Evolutionary conservation across 257 asterid genomes (phyloP), one percentile per base, ranked within the genome.

Genomic region (Plectranthus barbatus): DNA sequence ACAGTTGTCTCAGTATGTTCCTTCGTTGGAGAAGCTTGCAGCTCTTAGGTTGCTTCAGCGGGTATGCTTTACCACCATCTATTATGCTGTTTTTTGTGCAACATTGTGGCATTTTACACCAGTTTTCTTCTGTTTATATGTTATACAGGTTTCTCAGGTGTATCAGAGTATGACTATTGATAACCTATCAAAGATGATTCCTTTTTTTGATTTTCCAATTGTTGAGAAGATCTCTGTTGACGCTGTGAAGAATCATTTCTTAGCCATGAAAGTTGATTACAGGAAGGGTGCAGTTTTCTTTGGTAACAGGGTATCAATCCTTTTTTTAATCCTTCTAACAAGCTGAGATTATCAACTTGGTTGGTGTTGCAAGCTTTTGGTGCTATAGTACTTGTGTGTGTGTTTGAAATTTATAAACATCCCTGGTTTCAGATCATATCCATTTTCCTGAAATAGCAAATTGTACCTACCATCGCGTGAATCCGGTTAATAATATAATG

Each of bases 181-280:
- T 6, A 84, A 72, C 53, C 73, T 92, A 50, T 83, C 91, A 46
- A 80, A 47, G 78, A 76, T 84, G 74, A 77, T 88, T 56, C 85
- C 95, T 14, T 90, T 86, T 79, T 86, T 86, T 67, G 88, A 83
- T 66, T 84, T 88, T 62, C 69, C 86, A 13, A 68, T 64, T 60
- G 90, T 92, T 23, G 95, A 88, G 81, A 92, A 83, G 83, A 86
- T 92, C 45, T 84, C 90, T 14, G 95, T 84, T 29, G 97, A 92
- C 76, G 98, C 98, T 7, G 85, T 80, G 49, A 88, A 82, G 74
- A 76, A 82, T 61, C 79, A 80, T 64, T 92, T 92, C 66, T 42
- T 88, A 70, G 78, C 90, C 26, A 81, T 88, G 86, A 86, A 83
- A 80, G 74, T 88, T 48, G 90, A 88, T 76, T 88, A 88, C 70